A percentile compares a stretch with the other conserved stretches of the same genome.
Conservation (phyloP, 1,139 yeast species). For the Yamadazyma mexicana region DNA sequence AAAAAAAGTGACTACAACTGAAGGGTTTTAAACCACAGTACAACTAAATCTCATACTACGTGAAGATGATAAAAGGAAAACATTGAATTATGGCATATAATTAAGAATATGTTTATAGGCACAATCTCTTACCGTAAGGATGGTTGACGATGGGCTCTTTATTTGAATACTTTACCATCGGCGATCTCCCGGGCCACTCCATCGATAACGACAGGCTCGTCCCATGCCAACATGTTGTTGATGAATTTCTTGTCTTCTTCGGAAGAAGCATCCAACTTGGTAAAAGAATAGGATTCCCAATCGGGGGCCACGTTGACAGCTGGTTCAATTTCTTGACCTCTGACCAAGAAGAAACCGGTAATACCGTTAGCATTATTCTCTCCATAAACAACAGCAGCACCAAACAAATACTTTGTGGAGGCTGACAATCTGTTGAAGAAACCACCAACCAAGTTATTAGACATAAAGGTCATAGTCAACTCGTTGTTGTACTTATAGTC, state of each 20-base stretch:
- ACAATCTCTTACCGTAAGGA: no score
- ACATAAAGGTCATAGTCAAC: constrained; percentile 95
- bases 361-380: constrained; percentile 99
- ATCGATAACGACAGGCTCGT: constrained; percentile 46
- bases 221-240: constrained; percentile 55
- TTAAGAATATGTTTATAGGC: no score
- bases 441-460: constrained; percentile 97
- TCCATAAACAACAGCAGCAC: constrained; percentile 92
- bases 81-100: no score
- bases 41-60: no score
- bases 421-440: constrained; percentile 94
- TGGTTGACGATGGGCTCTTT: no score
- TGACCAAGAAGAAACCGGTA: constrained; percentile 88
- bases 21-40: no score
- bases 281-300: constrained; percentile 71
- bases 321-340: constrained; percentile 90
- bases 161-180: constrained; percentile 55
- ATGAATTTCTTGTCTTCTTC: constrained; percentile 40
- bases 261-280: constrained; percentile 42
- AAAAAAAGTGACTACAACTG: no score
- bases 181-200: constrained; percentile 49
- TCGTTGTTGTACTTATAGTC: constrained; percentile 98
- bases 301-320: constrained; percentile 99
- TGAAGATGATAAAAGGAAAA: no score
- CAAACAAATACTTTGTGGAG: constrained; percentile 93